A percentile compares a stretch with the other conserved stretches of the same genome.
phyloP scores from a whole-genome alignment of 129 eudicot species.

The Centella asiatica region DNA sequence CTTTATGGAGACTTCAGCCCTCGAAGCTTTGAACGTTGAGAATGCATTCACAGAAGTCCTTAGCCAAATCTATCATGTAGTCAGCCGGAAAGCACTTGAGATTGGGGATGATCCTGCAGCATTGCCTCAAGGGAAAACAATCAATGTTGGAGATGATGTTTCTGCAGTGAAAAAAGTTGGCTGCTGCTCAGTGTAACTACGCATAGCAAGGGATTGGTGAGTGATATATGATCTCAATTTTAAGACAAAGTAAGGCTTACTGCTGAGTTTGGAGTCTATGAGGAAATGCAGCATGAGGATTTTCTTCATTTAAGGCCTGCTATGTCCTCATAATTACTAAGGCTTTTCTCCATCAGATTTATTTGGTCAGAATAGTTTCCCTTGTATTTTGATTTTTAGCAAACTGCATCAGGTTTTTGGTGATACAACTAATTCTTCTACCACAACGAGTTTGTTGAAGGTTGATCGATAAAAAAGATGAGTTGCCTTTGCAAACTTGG shows the following conservation, averaged over 20 bases:
- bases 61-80: constrained; percentile 55
- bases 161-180: constrained; percentile 58
- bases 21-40: constrained; percentile 67
- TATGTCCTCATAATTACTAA: not conserved
- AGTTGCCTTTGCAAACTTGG: no score
- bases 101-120: constrained; percentile 47
- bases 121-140: constrained; percentile 57
- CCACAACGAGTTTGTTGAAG: no score
- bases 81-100: constrained; percentile 63
- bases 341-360: not conserved
- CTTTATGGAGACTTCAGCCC: constrained; percentile 71
- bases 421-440: no score
- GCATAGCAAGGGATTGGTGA: not conserved
- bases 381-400: no score
- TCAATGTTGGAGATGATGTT: constrained; percentile 58
- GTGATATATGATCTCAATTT: not conserved
- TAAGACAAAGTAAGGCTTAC: not conserved
- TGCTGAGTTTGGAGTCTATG: constrained; percentile 1
- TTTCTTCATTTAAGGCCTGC: not conserved
- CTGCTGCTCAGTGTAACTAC: constrained; percentile 47
- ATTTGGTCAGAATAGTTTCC: no score
- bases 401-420: not conserved
- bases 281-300: not conserved
- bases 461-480: no score
- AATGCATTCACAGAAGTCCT: constrained; percentile 60